Evolutionary conservation across 2,329 filamentous ascomycete genomes (phyloP).

Genomic region (Ophiognomonia clavigignenti-juglandacearum): DNA sequence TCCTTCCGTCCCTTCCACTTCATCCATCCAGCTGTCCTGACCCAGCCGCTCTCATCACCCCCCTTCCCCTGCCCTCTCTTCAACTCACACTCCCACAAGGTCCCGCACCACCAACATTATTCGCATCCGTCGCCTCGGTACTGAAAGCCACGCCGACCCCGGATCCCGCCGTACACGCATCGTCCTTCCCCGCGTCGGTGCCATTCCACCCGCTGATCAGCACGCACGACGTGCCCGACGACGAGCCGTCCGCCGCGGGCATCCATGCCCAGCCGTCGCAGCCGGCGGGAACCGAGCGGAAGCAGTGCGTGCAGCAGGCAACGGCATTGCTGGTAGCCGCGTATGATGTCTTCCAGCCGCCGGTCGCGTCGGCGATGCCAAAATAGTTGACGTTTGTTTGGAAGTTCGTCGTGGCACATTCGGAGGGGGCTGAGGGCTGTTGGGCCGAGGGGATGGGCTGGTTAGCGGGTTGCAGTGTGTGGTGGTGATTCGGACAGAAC

Average conservation of each 20-base stretch:
- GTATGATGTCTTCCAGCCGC: conserved; percentile 5
- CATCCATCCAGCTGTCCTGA: background rate
- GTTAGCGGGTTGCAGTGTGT: background rate
- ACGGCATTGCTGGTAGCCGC: conserved; percentile 1
- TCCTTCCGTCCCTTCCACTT: background rate
- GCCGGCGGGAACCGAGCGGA: background rate
- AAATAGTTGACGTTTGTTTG: conserved; percentile 9
- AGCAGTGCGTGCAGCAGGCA: conserved; percentile 11
- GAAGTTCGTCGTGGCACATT: conserved; percentile 9
- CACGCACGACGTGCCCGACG: conserved; percentile 6
- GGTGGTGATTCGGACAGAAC: background rate
- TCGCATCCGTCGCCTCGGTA: background rate
- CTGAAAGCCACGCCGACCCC: conserved; percentile 3
- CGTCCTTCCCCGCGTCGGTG: conserved; percentile 1
- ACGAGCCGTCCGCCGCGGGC: conserved; percentile 3
- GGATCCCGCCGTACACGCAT: conserved; percentile 8
- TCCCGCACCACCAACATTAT: conserved; percentile 8
- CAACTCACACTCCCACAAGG: conserved; percentile 6
- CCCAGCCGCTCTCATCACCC: no score
- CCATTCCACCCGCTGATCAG: conserved; percentile 12
- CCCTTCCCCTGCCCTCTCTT: no score
- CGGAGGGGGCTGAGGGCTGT: background rate
- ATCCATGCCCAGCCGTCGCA: conserved; percentile 12
- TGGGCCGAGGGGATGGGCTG: no score
- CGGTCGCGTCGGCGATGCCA: conserved; percentile 5